A percentile compares a stretch with the other conserved stretches of the same genome.
Conservation (phyloP, 768 basidiomycete genomes). For the Sutorius australiensis region DNA sequence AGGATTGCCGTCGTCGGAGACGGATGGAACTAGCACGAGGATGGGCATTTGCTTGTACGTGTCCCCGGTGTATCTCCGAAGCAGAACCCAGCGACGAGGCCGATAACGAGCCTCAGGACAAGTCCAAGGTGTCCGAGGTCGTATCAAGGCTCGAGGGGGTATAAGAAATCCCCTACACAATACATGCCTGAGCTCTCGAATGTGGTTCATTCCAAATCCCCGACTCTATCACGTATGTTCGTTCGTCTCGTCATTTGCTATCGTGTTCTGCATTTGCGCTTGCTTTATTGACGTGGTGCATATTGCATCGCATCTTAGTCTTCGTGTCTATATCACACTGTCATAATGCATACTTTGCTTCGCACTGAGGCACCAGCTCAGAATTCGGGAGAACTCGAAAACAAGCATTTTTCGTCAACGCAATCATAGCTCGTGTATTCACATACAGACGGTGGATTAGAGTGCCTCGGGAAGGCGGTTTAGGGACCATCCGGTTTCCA, state of each 20-base stretch:
- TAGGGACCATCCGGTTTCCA: constrained; percentile 11
- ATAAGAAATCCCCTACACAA: constrained; percentile 5
- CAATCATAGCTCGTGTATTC: no score
- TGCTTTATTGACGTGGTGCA: neutral
- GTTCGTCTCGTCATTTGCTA: neutral
- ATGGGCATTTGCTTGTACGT: constrained; percentile 78
- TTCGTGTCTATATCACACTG: constrained; percentile 4
- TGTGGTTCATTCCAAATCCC: neutral
- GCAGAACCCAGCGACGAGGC: constrained; percentile 28
- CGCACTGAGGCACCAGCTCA: no score
- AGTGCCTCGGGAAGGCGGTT: neutral
- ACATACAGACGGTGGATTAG: neutral
- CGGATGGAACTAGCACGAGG: constrained; percentile 74
- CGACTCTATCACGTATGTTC: neutral
- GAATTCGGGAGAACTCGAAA: no score
- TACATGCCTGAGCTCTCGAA: neutral
- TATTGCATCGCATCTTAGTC: neutral
- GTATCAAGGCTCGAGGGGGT: constrained; percentile 31
- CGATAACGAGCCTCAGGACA: constrained; percentile 44
- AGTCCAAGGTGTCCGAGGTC: constrained; percentile 43
- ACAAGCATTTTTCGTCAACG: no score
- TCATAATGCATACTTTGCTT: constrained; percentile 2
- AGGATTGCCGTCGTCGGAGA: constrained; percentile 59
- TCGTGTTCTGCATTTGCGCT: neutral
- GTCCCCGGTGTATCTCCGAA: constrained; percentile 62